phyloP scores from a whole-genome alignment of 2,329 filamentous ascomycete species.

The Ascochyta pisi region DNA sequence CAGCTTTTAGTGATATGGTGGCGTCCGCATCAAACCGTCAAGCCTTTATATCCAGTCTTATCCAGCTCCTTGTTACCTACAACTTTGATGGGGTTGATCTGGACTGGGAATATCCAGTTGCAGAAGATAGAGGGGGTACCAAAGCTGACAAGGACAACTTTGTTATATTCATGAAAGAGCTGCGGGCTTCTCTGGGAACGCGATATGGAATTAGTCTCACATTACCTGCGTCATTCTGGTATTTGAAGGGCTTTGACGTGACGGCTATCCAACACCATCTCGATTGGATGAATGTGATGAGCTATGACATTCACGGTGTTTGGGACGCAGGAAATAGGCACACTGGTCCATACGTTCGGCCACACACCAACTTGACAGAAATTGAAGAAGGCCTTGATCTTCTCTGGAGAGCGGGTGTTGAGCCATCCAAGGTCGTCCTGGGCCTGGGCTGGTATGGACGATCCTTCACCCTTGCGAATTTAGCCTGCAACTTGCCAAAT shows the following conservation, averaged over 20 bases:
- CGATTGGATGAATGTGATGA: conserved; percentile 56
- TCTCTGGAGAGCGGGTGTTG: neutral
- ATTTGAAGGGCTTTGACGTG: conserved; percentile 34
- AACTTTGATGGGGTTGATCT: conserved; percentile 55
- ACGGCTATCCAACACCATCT: conserved; percentile 24
- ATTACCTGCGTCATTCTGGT: conserved; percentile 16
- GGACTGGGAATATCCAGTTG: conserved; percentile 45
- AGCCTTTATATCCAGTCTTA: conserved; percentile 45
- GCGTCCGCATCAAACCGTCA: conserved; percentile 19
- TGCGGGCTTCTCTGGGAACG: neutral
- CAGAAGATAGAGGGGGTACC: neutral
- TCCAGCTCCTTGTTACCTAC: conserved; percentile 49
- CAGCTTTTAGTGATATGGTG: conserved; percentile 40
- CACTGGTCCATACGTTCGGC: neutral
- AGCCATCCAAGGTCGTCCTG: conserved; percentile 49
- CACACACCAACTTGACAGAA: conserved; percentile 49
- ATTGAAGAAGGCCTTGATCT: conserved; percentile 56
- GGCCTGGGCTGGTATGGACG: conserved; percentile 56
- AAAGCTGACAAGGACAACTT: neutral
- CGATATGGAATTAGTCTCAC: neutral
- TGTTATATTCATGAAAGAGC: neutral
- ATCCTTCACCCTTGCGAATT: neutral
- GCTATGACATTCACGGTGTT: conserved; percentile 55
- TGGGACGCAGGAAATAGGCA: neutral
- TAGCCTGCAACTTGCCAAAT: neutral